Conservation (phyloP, 768 basidiomycete genomes). For the Austroboletus festivus region DNA sequence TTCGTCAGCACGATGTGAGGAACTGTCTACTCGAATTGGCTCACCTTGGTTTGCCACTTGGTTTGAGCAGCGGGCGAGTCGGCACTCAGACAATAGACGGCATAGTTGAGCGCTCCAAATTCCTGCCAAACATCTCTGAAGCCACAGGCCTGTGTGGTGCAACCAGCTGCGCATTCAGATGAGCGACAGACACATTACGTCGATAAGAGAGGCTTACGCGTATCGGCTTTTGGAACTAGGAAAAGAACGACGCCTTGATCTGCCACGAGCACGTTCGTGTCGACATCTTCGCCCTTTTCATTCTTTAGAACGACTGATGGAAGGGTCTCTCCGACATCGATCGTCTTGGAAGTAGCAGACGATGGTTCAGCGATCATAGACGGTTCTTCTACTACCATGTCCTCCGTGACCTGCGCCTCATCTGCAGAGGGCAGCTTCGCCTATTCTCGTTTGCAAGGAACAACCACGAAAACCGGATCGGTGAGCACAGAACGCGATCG, state of each 20-base stretch:
- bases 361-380: constrained; percentile 4
- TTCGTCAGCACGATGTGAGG: neutral
- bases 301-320: constrained; percentile 78
- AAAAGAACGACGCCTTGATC: constrained; percentile 81
- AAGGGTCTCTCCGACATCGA: constrained; percentile 73
- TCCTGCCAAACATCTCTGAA: constrained; percentile 83
- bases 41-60: constrained; percentile 85
- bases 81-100: constrained; percentile 81
- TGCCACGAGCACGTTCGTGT: constrained; percentile 57
- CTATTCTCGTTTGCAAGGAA: neutral
- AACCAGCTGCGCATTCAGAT: constrained; percentile 56
- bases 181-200: too few species aligned
- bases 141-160: constrained; percentile 89
- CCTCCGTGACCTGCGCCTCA: neutral
- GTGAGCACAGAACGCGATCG: neutral
- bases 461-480: too few species aligned
- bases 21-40: constrained; percentile 6
- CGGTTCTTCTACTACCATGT: constrained; percentile 3
- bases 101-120: constrained; percentile 61
- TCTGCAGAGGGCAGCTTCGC: neutral
- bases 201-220: constrained; percentile 50
- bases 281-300: constrained; percentile 78
- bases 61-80: constrained; percentile 71
- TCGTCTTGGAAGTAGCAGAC: constrained; percentile 14
- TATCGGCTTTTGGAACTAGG: constrained; percentile 82